Base-by-base conservation (phyloP, 257 asterid genomes). In the Solanum clarkiae region DNA sequence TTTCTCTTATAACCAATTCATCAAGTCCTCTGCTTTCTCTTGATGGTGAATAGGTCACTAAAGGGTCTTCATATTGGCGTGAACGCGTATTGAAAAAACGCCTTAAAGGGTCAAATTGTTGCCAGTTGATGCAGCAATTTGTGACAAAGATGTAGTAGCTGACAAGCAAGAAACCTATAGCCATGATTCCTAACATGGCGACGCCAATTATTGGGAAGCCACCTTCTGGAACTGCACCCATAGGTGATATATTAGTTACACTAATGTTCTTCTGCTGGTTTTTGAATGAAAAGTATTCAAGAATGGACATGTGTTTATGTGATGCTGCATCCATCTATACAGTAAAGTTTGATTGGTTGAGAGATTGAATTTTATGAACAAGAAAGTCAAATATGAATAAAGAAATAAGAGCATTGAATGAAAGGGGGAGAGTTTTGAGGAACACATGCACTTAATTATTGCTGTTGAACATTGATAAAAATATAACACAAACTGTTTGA, bases 141-240 rank as follows among this genome's bases (percentile, higher is more conserved):
- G 95, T 90, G 83, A 91, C 92, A 62, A 93, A 93, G 80, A 94
- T 88, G 81, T 93, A 92, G 90, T 94, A 95, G 88, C 94, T 92
- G 84, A 95, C 85, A 1, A 95, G 88, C 7, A 94, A 49, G 83
- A 94, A 92, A 53, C 92, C 91, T 1, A 93, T 91, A 14, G 95
- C 95, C 74, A 91, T 86, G 86, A 95, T 94, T 84, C 97, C 97
- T 54, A 95, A 22, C 12, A 92, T 84, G 0, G 95, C 94, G 20
- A 95, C 75, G 12, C 95, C 97, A 54, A 95, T 57, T 80, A 95
- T 90, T n/a, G 98, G 99, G 80, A 95, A 92, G 2, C 97, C 92
- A 77, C 86, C 69, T 88, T 86, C 88, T 29, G 93, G 74, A 65
- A 86, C 75, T 4, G 87, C 74, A 62, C 42, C 74, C 47, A 87